Conservation (phyloP, 129 eudicot species). For the Tagetes erecta region DNA sequence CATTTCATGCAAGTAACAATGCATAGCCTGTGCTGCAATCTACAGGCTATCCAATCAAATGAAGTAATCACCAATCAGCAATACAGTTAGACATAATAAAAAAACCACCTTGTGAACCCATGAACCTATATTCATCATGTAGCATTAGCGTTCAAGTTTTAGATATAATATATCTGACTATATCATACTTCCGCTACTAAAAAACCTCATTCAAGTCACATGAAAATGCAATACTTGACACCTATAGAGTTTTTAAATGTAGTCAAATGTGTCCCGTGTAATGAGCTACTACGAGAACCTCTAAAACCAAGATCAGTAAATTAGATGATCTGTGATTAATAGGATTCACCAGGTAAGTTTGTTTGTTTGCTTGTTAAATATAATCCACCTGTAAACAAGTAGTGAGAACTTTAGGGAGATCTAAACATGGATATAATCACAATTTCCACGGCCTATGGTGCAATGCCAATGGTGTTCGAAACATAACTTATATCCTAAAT, state of each 20-base stretch:
- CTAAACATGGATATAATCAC: background rate
- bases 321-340: background rate
- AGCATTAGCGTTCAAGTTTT: background rate
- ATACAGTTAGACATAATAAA: background rate
- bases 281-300: conserved; percentile 3
- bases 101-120: background rate
- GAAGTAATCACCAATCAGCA: background rate
- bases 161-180: background rate
- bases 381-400: no score
- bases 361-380: no score
- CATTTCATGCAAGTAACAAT: background rate
- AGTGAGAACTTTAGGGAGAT: no score
- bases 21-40: background rate
- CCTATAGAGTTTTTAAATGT: background rate
- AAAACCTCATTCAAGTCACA: background rate
- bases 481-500: background rate
- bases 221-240: background rate
- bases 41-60: background rate
- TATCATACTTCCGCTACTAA: background rate
- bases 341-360: background rate
- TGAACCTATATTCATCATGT: background rate
- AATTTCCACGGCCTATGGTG: background rate
- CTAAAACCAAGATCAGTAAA: conserved; percentile 19
- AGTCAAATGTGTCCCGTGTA: conserved; percentile 3
- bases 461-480: background rate